Conservation (phyloP, 73 alveolate species). For the Tetrahymena elliotti region DNA sequence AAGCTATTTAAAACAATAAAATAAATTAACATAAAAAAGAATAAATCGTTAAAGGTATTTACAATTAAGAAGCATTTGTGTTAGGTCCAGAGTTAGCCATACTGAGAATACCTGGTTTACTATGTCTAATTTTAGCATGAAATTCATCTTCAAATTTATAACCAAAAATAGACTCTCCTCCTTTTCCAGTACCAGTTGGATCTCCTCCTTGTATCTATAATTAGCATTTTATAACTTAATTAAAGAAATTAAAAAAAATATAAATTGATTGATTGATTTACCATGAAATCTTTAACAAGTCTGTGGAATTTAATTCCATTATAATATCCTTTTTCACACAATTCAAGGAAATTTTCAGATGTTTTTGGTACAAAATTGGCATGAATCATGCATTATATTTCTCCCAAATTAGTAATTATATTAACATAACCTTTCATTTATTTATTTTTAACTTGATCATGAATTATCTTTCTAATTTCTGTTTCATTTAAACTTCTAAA, state of each 20-base stretch:
- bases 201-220: constrained; percentile 89
- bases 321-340: constrained; percentile 72
- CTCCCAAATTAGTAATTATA: constrained; percentile 60
- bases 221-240: too few relatives aligned
- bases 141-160: constrained; percentile 56
- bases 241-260: neutral
- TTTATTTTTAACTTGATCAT: constrained; percentile 48
- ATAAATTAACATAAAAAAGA: neutral
- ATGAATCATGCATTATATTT: constrained; percentile 42
- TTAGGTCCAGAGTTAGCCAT: constrained; percentile 88
- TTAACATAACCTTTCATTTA: constrained; percentile 55
- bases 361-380: constrained; percentile 72
- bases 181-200: constrained; percentile 80
- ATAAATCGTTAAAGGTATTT: constrained; percentile 38
- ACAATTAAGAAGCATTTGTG: constrained; percentile 86
- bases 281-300: constrained; percentile 45
- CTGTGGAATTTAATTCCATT: constrained; percentile 69
- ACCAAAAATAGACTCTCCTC: constrained; percentile 76
- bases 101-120: constrained; percentile 55
- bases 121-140: constrained; percentile 53
- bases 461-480: constrained; percentile 56
- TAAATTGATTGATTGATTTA: neutral
- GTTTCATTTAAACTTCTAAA: constrained; percentile 41
- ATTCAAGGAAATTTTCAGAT: constrained; percentile 73
- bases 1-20: constrained; percentile 3